Base-by-base conservation (phyloP, 345 rosid species). In the Acer saccharum region DNA sequence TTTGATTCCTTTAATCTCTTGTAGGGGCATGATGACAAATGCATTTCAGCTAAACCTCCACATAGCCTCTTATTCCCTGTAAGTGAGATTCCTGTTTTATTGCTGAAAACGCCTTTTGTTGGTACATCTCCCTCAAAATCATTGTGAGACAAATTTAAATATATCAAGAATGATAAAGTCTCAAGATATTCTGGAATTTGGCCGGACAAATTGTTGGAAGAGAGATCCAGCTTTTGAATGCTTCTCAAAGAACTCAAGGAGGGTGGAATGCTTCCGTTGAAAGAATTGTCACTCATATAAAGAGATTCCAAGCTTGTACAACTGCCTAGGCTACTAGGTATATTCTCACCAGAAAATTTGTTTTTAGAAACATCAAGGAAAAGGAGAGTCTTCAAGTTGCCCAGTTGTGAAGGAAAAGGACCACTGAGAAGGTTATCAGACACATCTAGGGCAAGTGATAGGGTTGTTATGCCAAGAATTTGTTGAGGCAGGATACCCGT, bases 371-470 rank as follows among this genome's bases (percentile, higher is more conserved):
- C 1, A 41, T 41, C 44, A 41, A 41, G 43, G 43, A 39, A 39
- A 39, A 39, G 0, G 44, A 41, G 44, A 16, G 46, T 7, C 44
- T 41, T 35, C 81, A 72, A 44, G 10, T 65, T 54, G 21, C 77
- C 73, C 21, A 65, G 17, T 43, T 78, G 46, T 43, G 13, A 46
- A 23, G 77, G 73, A 41, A 72, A 27, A 13, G 65, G 43, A 20
- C 80, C 80, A n/a, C 25, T 55, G 21, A 78, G n/a, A 67, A 43
- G 66, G 46, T 72, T 78, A 4, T 14, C 11, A 5, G 50, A 5
- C 8, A 78, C 57, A 35, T 41, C 44, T 41, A 41, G 44, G 44
- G 1, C 44, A 7, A 41, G 1, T 41, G 44, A 41, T 29, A 25
- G 27, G 27, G 27, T 25, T 25, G 27, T 1, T 25, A 29, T 29